Base-by-base conservation (phyloP, 1,284 basidiomycete genomes). In the Austroboletus rostrupii region DNA sequence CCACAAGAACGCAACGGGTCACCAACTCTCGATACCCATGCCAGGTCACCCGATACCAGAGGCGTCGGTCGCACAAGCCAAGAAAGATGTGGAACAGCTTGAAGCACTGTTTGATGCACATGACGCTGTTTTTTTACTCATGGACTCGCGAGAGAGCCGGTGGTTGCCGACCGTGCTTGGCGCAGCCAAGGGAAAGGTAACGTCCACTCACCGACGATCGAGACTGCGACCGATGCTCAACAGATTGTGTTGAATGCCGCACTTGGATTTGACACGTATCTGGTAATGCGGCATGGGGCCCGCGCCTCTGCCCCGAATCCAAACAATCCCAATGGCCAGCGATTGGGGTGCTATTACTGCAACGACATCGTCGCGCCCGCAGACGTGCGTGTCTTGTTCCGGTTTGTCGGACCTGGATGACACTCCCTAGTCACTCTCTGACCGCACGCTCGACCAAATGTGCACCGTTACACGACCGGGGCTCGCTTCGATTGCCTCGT, bases 391-490 rank as follows among this genome's bases (percentile, higher is more conserved):
- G 9, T 26, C 17, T 9, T 41, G 16, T 5, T 28, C 5, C 26
- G 19, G 20, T 19, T 17, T 10, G 5, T 14, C 40, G 23, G 13
- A 13, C n/a, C 5, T 39, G 13, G 12, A 14, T 39, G 21, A 21
- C 21, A 8, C 14, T 39, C n/a, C 16, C 14, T 21, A 97, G 94
- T 95, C 92, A 0, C 74, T 98, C 43, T 90, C 91, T 0, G 95
- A 99, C 64, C 79, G 95, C 32, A 97, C 95, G 1, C 78, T 99
- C 23, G 97, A 99, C 66, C 96, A 99, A 66, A 98, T 98, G 96
- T 99, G 97, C 65, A 99, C 97, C 0, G 97, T 99, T 13, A 97
- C 96, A 0, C 75, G 97, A n/a, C 96, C 97, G 0, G 96, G 96
- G 0, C 76, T 98, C 0, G 97, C 95, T 0, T 83, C 92, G 0